Evolutionary conservation across 345 rosid genomes (phyloP), one percentile per base, ranked within the genome.

Genomic region (Hirschfeldia incana): DNA sequence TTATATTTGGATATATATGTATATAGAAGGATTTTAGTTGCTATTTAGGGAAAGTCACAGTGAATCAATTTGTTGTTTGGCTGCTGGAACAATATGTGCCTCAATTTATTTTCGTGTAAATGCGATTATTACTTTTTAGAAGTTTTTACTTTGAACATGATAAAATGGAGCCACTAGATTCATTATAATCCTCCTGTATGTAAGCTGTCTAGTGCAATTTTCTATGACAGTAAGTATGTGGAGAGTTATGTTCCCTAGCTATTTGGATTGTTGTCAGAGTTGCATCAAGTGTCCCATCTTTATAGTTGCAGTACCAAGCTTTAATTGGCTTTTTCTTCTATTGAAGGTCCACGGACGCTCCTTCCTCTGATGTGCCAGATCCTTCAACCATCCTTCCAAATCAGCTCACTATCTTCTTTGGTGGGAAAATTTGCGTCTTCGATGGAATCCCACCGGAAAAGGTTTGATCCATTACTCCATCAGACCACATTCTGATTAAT

Each of bases 371-470:
- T 46, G 16, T 46, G 81, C 66, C 78, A 12, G 83, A 84, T 72
- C 58, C 83, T 64, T 46, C 77, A 15, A 16, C 61, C 27, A 34
- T 64, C 34, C 26, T 80, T 75, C 90, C 90, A 17, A 57, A 80
- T 76, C 97, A 92, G 80, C 93, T 92, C 33, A 94, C 97, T 46
- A 87, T 94, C 63, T 92, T 92, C 88, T 94, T 85, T 72, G 88
- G 88, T 73, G 98, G 97, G 84, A 84, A 67, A 39, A 92, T 92
- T 73, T 69, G 81, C 66, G 97, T 92, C 32, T 90, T 92, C 74
- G 94, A 92, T 78, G 86, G 83, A 65, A 73, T 94, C 78, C 83
- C 97, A 3, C 71, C 83, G 15, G 97, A 88, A 65, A 92, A 91
- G 97, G 98, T 94, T 33, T 39, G 46, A 39, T 39, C 4, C 10